These are phyloP conservation scores for Lipomyces yamadae DNA, from an alignment of 805 yeast species.

Conservation along the genomic window DNA sequence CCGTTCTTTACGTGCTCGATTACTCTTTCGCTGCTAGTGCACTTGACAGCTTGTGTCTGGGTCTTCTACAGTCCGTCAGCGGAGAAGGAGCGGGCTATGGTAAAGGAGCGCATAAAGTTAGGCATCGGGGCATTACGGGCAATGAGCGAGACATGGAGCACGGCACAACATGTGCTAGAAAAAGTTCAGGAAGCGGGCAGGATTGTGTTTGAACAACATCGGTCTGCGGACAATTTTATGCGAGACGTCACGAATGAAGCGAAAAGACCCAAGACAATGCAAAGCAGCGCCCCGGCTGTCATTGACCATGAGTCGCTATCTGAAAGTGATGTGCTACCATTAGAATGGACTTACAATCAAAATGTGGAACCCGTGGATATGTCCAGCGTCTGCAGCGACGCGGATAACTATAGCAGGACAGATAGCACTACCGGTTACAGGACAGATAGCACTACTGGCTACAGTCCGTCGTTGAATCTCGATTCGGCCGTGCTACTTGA, in stretches of 20 bases:
- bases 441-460: not conserved
- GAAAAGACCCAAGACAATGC: not conserved
- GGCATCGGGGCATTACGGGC: slow-evolving; percentile 20
- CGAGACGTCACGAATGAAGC: not conserved
- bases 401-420: not conserved
- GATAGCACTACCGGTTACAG: not conserved
- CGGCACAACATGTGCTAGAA: slow-evolving; percentile 18
- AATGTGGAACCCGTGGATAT: not conserved
- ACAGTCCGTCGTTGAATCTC: slow-evolving; percentile 1
- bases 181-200: slow-evolving; percentile 22
- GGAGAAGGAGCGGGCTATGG: slow-evolving; percentile 4
- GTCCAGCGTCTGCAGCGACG: not conserved
- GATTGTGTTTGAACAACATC: slow-evolving; percentile 20
- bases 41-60: slow-evolving; percentile 30
- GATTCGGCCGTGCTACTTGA: not conserved
- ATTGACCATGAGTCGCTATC: not conserved
- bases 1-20: slow-evolving; percentile 30
- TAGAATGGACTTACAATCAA: not conserved
- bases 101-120: slow-evolving; percentile 22
- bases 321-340: not conserved
- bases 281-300: not conserved
- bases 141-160: slow-evolving; percentile 20
- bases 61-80: slow-evolving; percentile 4
- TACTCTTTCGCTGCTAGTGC: slow-evolving; percentile 18
- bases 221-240: slow-evolving; percentile 6